Percentiles rank a stretch among this genome's conserved stretches.
These are phyloP conservation scores for Xerocomus nothofagi DNA, from an alignment of 1,284 basidiomycete species.

Conservation along the genomic window DNA sequence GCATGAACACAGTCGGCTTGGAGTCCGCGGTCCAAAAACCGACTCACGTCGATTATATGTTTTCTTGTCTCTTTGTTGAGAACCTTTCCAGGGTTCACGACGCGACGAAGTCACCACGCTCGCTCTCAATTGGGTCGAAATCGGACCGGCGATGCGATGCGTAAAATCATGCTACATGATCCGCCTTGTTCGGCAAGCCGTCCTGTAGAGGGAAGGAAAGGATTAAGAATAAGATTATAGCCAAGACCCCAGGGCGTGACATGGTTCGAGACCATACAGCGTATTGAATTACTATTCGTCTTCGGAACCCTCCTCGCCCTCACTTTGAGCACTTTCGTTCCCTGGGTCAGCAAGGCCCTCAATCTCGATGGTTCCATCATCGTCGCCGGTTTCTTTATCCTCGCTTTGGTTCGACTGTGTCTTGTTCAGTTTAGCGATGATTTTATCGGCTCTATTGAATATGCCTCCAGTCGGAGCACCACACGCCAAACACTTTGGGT, in stretches of 20 bases:
- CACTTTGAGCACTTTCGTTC: slow-evolving; percentile 19
- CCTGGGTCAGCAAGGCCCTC: slow-evolving; percentile 55
- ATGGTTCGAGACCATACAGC: slow-evolving; percentile 27
- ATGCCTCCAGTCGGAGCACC: slow-evolving; percentile 91
- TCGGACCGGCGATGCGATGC: slow-evolving; percentile 9
- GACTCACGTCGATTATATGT: slow-evolving; percentile 4
- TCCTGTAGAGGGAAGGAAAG: slow-evolving; percentile 16
- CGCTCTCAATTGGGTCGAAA: slow-evolving; percentile 5
- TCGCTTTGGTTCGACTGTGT: slow-evolving; percentile 51
- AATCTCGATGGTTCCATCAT: slow-evolving; percentile 51
- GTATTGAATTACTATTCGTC: slow-evolving; percentile 36
- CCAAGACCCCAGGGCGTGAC: slow-evolving; percentile 13
- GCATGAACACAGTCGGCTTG: not conserved
- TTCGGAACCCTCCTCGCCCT: slow-evolving; percentile 37
- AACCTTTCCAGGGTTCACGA: slow-evolving; percentile 8
- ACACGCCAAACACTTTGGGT: slow-evolving; percentile 95
- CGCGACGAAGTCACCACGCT: slow-evolving; percentile 7
- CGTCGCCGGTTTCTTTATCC: slow-evolving; percentile 43
- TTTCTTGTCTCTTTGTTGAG: slow-evolving; percentile 3
- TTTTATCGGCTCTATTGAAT: slow-evolving; percentile 87
- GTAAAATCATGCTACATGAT: slow-evolving; percentile 16
- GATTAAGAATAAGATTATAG: slow-evolving; percentile 20
- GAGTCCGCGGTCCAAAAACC: not conserved
- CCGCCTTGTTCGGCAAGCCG: slow-evolving; percentile 17
- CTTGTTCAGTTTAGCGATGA: slow-evolving; percentile 76